Percentiles rank a stretch among this genome's conserved stretches.
Conservation (phyloP, 768 basidiomycete species). For the Xerocomellus intermedius region DNA sequence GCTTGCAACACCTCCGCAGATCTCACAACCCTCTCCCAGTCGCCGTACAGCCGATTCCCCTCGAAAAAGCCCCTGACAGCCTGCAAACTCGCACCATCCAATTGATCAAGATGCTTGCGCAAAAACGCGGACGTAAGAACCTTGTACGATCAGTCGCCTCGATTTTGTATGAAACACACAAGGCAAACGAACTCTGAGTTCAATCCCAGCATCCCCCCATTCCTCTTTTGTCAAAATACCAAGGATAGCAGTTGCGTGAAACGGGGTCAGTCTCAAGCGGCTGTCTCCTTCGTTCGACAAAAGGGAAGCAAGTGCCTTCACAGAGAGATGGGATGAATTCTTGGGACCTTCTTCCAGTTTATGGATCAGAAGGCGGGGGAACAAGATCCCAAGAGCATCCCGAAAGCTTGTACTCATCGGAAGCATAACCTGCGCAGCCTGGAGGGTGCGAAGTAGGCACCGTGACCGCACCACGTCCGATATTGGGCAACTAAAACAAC, state of each 20-base stretch:
- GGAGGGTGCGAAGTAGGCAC: slow-evolving; percentile 41
- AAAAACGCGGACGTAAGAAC: slow-evolving; percentile 33
- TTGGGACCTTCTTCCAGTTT: slow-evolving; percentile 45
- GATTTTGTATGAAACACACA: not conserved
- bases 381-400: slow-evolving; percentile 33
- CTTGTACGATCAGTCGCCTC: slow-evolving; percentile 14
- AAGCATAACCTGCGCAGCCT: slow-evolving; percentile 27
- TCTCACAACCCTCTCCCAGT: slow-evolving; percentile 13
- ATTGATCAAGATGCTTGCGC: slow-evolving; percentile 25
- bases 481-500: slow-evolving; percentile 38
- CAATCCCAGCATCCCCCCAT: slow-evolving; percentile 35
- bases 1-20: slow-evolving; percentile 12
- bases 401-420: slow-evolving; percentile 24
- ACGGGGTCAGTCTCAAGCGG: slow-evolving; percentile 33
- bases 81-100: slow-evolving; percentile 26
- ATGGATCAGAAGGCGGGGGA: slow-evolving; percentile 27
- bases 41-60: slow-evolving; percentile 15
- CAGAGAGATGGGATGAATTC: slow-evolving; percentile 15
- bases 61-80: slow-evolving; percentile 20
- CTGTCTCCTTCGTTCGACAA: slow-evolving; percentile 27
- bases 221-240: slow-evolving; percentile 39
- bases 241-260: slow-evolving; percentile 33
- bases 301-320: slow-evolving; percentile 18
- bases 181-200: slow-evolving; percentile 32
- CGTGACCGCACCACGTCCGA: slow-evolving; percentile 35